Percentiles rank a stretch among this genome's conserved stretches.
phyloP scores from a whole-genome alignment of 768 basidiomycete genomes.

The Daedaleopsis nitida region DNA sequence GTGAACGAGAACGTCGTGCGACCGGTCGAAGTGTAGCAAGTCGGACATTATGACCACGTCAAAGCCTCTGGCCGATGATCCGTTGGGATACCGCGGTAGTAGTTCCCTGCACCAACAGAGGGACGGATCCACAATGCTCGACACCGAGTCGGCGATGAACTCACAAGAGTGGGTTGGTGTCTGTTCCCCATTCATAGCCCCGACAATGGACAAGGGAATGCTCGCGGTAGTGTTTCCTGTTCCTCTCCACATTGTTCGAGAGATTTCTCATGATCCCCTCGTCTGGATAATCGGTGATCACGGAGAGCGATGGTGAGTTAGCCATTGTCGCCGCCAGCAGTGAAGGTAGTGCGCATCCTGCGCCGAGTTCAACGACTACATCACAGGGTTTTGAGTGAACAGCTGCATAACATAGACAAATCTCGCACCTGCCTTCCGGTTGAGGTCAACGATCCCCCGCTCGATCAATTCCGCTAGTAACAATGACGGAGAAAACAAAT shows the following conservation, averaged over 20 bases:
- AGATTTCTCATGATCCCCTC: constrained; percentile 60
- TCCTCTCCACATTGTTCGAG: constrained; percentile 53
- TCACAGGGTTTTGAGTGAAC: not conserved
- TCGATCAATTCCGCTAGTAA: constrained; percentile 70
- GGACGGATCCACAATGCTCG: not conserved
- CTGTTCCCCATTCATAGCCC: constrained; percentile 69
- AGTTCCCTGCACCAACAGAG: not conserved
- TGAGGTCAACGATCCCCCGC: constrained; percentile 47
- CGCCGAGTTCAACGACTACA: constrained; percentile 70
- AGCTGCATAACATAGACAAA: not conserved
- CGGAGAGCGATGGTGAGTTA: constrained; percentile 51
- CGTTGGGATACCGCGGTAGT: not conserved
- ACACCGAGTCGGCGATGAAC: constrained; percentile 26
- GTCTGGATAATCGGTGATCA: constrained; percentile 74
- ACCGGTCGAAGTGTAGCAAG: constrained; percentile 66
- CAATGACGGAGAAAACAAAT: constrained; percentile 70
- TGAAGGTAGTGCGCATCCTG: constrained; percentile 69
- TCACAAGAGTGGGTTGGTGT: constrained; percentile 50
- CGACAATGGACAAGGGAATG: constrained; percentile 45
- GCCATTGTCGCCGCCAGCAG: constrained; percentile 52
- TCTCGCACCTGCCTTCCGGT: constrained; percentile 41
- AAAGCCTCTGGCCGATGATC: constrained; percentile 34
- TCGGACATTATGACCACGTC: constrained; percentile 71
- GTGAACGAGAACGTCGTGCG: constrained; percentile 56
- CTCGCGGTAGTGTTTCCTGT: constrained; percentile 37